phyloP scores from a whole-genome alignment of 768 basidiomycete genomes.

The Nidularia pulvinata region DNA sequence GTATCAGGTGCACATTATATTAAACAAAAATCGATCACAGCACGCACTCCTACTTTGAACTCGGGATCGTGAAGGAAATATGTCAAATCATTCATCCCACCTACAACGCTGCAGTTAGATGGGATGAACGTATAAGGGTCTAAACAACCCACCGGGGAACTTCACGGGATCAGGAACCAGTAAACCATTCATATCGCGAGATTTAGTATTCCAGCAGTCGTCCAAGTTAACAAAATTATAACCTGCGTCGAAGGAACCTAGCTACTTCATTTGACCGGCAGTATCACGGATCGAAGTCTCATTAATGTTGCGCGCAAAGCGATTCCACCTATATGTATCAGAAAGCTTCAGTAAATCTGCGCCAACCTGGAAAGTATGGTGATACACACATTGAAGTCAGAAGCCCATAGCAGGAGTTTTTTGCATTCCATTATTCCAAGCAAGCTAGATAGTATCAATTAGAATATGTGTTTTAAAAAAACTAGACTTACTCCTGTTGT shows the following conservation, averaged over 20 bases:
- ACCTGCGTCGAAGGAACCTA: constrained; percentile 18
- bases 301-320: constrained; percentile 18
- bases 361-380: no score
- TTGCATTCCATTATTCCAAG: constrained; percentile 17
- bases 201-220: constrained; percentile 20
- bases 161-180: constrained; percentile 14
- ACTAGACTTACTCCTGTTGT: neutral
- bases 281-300: constrained; percentile 17
- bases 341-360: no score
- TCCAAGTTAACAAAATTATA: constrained; percentile 20
- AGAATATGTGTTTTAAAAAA: neutral
- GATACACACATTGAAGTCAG: no score
- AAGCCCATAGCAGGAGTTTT: constrained; percentile 21
- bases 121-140: neutral
- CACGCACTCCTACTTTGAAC: constrained; percentile 20
- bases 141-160: constrained; percentile 13
- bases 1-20: no score
- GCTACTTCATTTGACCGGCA: constrained; percentile 14
- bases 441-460: constrained; percentile 3
- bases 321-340: constrained; percentile 19
- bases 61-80: constrained; percentile 17
- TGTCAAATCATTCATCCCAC: constrained; percentile 18
- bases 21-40: neutral
- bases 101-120: neutral
- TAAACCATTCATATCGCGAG: constrained; percentile 11